Conservation (phyloP, 306 rosid genomes). For the Trifolium dubium region DNA sequence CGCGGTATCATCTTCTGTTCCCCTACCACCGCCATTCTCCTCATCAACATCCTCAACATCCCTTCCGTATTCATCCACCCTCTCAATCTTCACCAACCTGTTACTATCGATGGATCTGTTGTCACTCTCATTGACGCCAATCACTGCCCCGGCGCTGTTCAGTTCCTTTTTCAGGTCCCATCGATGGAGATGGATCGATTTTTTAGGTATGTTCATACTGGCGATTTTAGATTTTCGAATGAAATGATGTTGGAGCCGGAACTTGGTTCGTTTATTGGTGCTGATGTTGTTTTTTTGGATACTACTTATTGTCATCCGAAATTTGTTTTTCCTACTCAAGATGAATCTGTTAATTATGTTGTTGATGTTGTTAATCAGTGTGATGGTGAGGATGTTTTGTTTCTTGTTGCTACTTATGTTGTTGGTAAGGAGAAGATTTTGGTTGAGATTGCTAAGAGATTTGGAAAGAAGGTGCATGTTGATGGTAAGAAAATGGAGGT, state of each 20-base stretch:
- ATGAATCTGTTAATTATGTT: constrained; percentile 73
- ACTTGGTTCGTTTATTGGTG: constrained; percentile 56
- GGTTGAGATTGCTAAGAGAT: constrained; percentile 69
- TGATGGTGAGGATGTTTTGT: constrained; percentile 58
- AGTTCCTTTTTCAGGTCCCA: constrained; percentile 60
- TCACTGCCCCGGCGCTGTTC: constrained; percentile 93
- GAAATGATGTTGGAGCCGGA: constrained; percentile 55
- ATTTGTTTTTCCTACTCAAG: constrained; percentile 73
- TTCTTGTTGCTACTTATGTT: constrained; percentile 92
- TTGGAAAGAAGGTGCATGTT: constrained; percentile 67
- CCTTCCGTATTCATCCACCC: constrained; percentile 54
- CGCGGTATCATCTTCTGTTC: constrained; percentile 81
- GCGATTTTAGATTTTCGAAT: constrained; percentile 73
- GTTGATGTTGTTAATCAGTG: constrained; percentile 52
- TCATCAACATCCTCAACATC: constrained; percentile 56
- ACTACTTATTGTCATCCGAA: constrained; percentile 87
- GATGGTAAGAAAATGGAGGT: constrained; percentile 80
- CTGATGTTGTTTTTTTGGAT: constrained; percentile 80
- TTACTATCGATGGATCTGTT: constrained; percentile 59
- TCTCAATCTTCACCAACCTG: constrained; percentile 52
- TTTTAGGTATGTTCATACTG: constrained; percentile 79
- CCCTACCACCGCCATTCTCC: constrained; percentile 60
- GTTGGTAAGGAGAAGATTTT: constrained; percentile 91
- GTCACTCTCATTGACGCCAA: constrained; percentile 74
- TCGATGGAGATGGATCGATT: neutral